These are phyloP conservation scores for Dothidotthia symphoricarpi DNA, from an alignment of 2,329 filamentous ascomycete genomes.

Conservation along the genomic window DNA sequence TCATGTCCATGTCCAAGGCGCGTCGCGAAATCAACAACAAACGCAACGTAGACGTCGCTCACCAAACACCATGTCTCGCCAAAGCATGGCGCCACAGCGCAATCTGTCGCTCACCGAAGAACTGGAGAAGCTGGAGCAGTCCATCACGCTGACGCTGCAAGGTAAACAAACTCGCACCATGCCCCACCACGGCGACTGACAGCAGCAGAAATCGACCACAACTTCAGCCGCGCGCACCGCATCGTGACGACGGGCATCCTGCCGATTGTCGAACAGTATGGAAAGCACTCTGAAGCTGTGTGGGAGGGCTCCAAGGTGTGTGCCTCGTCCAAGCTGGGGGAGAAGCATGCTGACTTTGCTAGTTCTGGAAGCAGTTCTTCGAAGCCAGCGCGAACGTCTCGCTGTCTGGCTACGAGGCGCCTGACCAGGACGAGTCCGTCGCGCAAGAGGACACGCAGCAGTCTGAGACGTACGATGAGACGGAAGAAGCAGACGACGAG, in stretches of 20 bases:
- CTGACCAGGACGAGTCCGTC: slow-evolving; percentile 58
- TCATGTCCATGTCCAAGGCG: slow-evolving; percentile 11
- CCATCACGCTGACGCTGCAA: slow-evolving; percentile 93
- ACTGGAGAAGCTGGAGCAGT: slow-evolving; percentile 92
- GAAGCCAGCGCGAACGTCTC: slow-evolving; percentile 97
- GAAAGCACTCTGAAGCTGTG: slow-evolving; percentile 86
- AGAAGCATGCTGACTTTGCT: slow-evolving; percentile 10
- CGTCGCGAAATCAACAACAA: slow-evolving; percentile 11
- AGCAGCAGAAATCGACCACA: slow-evolving; percentile 85
- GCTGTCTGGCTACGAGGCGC: slow-evolving; percentile 88
- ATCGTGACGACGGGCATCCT: slow-evolving; percentile 94
- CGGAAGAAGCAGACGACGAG: slow-evolving; percentile 36
- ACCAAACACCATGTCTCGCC: slow-evolving; percentile 50
- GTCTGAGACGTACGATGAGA: slow-evolving; percentile 45
- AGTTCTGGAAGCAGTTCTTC: slow-evolving; percentile 99
- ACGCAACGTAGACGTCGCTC: slow-evolving; percentile 1
- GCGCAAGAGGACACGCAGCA: slow-evolving; percentile 45
- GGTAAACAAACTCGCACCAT: slow-evolving; percentile 47
- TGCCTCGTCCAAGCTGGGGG: not conserved
- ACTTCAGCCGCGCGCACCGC: slow-evolving; percentile 93
- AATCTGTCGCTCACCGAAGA: slow-evolving; percentile 85
- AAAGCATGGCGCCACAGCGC: slow-evolving; percentile 49
- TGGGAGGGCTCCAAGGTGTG: slow-evolving; percentile 93
- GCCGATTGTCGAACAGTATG: slow-evolving; percentile 91
- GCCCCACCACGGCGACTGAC: slow-evolving; percentile 30